Percentiles rank a stretch among this genome's conserved stretches.
These are phyloP conservation scores for Nematocida parisii DNA, from an alignment of 371 early-diverging fungal genomes.

Conservation along the genomic window DNA sequence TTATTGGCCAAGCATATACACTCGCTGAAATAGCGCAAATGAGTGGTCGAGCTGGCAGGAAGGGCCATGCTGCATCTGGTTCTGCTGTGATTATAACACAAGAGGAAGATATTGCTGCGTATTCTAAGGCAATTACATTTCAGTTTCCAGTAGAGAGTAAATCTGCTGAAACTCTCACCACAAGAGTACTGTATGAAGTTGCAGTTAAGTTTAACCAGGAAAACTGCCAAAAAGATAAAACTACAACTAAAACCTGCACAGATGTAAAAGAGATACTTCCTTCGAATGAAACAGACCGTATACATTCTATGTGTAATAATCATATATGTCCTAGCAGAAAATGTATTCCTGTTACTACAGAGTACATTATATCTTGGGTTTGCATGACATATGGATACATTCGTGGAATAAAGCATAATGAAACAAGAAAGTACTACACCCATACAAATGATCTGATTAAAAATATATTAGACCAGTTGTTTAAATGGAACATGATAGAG, in stretches of 20 bases:
- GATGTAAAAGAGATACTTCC: neutral
- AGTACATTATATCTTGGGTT: neutral
- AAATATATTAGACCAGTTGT: neutral
- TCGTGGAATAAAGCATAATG: neutral
- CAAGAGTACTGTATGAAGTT: constrained; percentile 38
- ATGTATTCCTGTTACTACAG: neutral
- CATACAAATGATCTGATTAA: neutral
- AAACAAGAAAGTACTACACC: neutral
- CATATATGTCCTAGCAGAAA: no score
- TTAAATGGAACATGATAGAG: no score
- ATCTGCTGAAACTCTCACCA: constrained; percentile 1
- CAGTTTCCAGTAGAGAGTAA: constrained; percentile 46
- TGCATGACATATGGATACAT: neutral
- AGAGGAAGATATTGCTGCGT: neutral
- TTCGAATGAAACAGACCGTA: neutral
- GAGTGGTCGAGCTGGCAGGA: constrained; percentile 52
- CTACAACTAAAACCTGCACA: no score
- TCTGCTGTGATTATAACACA: constrained; percentile 33
- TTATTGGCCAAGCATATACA: constrained; percentile 4
- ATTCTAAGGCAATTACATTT: constrained; percentile 3
- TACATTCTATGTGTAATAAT: no score
- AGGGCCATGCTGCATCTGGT: neutral
- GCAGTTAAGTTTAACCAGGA: neutral
- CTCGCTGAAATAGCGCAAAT: constrained; percentile 46
- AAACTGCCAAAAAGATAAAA: neutral